Evolutionary conservation across 805 yeast species (phyloP), one percentile per base, ranked within the genome.

Genomic region (Candida nonsorbophila): DNA sequence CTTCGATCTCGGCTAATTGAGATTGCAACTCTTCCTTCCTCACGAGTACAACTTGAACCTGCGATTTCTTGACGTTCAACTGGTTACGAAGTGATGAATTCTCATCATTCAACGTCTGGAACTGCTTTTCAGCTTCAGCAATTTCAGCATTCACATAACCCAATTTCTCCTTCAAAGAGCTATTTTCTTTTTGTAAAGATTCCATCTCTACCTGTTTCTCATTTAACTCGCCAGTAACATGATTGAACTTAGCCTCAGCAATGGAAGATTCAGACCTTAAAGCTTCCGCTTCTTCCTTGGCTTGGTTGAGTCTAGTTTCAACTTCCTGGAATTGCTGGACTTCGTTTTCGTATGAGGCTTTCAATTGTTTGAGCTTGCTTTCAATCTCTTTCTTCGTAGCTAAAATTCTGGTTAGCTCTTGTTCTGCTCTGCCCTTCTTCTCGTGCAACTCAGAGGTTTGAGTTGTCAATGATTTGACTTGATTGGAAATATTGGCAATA

Each of bases 401-500:
- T 42, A 77, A 70, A 35, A 84, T 77, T 33, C 74, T 70, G n/a
- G 76, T 65, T 31, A 88, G 67, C 47, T 90, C 96, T 33, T 72
- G 76, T 47, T 80, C 86, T 1, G 95, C 86, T 37, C 77, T 72
- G 12, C 72, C 62, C 38, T 85, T 79, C 55, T 83, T 83, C 14
- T 74, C 81, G 36, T 79, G 79, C 17, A 83, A 67, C 10, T 68
- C 70, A 1, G 83, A 65, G 2, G 94, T 84, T 54, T 87, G 95
- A 14, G 69, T 58, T 1, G 87, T 72, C 40, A 90, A 62, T 0
- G 95, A 82, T 39, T 77, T 77, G 40, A 85, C 79, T 59, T 88
- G 95, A 44, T 80, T 84, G 0, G 94, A 82, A 23, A 84, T 67
- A 43, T 88, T 85, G 10, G 94, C 95, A 52, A 86, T 72, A 44